Base-by-base conservation (phyloP, 257 asterid genomes). In the Linaria vulgaris region DNA sequence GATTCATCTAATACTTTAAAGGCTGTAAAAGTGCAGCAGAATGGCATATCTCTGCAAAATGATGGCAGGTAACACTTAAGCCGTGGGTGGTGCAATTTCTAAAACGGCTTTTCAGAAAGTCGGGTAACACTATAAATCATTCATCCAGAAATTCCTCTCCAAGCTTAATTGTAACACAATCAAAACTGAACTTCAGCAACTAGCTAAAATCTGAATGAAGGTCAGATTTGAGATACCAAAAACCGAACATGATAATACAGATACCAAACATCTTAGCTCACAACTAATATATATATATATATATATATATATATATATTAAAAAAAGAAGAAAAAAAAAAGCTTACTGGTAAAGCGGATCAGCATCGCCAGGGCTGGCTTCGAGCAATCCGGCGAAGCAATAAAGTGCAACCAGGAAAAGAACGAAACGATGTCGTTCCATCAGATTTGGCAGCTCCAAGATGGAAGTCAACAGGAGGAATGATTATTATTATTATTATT, bases 331-430 rank as follows among this genome's bases (percentile, higher is more conserved):
- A 10, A 44, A 34, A 21, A 14, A 27, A 34, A 51, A 51, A 17
- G 57, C 76, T 73, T 52, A 88, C 96, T 46, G 70, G 80, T 88
- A 88, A 74, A 84, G 63, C 65, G 95, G 90, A 82, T 88, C 96
- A 65, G 84, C 76, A 62, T 86, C 94, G 14, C 90, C 95, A n/a
- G 85, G 79, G 74, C 83, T 80, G 9, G 90, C 94, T 64, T 71
- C 55, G 70, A 76, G 67, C 48, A 78, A 75, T 79, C 77, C 77
- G 64, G 64, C 48, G 49, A 60, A 38, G 59, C 72, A 76, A 11
- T 78, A 79, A 60, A 85, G 64, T 9, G 67, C 75, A 61, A 80
- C 27, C 67, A 86, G 70, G 61, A 79, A 72, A 11, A 79, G 73
- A 67, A 76, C 37, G 55, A 80, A 82, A 68, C 76, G 76, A 64